Evolutionary conservation across 495 filamentous ascomycete species (phyloP), one percentile per base, ranked within the genome.

Genomic region (Trichoderma gamsii): DNA sequence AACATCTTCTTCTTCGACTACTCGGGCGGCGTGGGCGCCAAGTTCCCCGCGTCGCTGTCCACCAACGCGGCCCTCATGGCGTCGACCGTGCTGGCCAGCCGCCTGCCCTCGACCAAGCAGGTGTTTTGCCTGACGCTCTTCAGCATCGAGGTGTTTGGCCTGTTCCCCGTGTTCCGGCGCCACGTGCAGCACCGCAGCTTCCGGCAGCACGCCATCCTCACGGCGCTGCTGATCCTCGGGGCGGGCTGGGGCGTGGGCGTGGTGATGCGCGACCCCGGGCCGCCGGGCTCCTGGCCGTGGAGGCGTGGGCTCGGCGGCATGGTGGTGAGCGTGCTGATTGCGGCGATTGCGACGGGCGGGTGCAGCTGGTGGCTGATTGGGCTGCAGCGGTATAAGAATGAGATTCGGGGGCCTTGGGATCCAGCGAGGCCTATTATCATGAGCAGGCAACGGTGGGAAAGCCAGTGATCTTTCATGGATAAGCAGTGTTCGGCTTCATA

Each of bases 1-100:
- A 98, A 99, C 78, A 90, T 97, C 72, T 92, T 97, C 76, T 96
- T 95, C 75, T 97, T 97, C 75, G 95, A 99, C 79, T 98, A 98
- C 73, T 89, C 92, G 32, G 88, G 77, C 65, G 74, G 72, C 23
- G 82, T 82, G 0, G 85, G 83, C 46, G 83, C 84, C 51, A 87
- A 87, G 71, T 85, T 80, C 66, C 92, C 92, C 0, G 91, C 92
- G 64, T 90, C 90, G n/a, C 80, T 97, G 9, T 93, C 91, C 56
- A 96, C 92, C 12, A 97, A 97, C 69, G 92, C 92, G 3, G 92
- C 92, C 2, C 80, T 96, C 25, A 96, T 96, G 90, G 91, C 92
- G 4, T 90, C 87, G 12, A 95, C 93, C 0, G 92, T 97, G 70
- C 85, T 99, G 16, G 95, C 95, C 0, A 94, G 90, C 44, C 87